Percentiles rank a stretch among this genome's conserved stretches.
These are phyloP conservation scores for Flagelloscypha sp. DNA, from an alignment of 768 basidiomycete species.

Conservation along the genomic window DNA sequence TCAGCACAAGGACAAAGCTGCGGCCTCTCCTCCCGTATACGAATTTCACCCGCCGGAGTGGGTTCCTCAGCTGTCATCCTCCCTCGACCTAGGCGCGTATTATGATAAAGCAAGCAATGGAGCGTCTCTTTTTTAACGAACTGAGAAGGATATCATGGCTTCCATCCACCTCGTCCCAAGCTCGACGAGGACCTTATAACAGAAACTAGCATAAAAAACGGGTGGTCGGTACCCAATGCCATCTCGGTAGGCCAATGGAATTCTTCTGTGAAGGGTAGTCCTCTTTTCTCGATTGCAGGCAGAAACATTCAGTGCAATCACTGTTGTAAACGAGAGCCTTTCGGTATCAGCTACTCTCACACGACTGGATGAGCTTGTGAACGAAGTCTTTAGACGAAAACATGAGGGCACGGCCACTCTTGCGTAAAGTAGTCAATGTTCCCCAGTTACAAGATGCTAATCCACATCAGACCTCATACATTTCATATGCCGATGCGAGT, in stretches of 20 bases:
- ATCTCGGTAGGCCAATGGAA: constrained; percentile 43
- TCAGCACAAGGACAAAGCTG: too few relatives aligned
- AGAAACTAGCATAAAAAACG: constrained; percentile 55
- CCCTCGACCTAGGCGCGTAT: constrained; percentile 60
- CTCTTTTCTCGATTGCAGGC: constrained; percentile 29
- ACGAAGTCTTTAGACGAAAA: constrained; percentile 61
- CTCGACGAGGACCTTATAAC: constrained; percentile 73
- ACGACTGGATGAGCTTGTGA: constrained; percentile 68
- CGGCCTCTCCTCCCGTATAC: constrained; percentile 45
- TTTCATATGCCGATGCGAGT: constrained; percentile 81
- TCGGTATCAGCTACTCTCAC: constrained; percentile 42
- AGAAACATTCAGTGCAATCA: constrained; percentile 54
- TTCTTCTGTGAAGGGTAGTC: background rate
- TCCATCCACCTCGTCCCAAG: constrained; percentile 63
- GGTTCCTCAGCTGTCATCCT: constrained; percentile 58
- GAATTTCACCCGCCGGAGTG: constrained; percentile 64
- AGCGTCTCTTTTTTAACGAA: background rate
- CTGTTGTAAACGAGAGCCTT: constrained; percentile 41
- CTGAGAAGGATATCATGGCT: constrained; percentile 61
- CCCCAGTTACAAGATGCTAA: constrained; percentile 1
- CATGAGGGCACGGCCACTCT: constrained; percentile 47
- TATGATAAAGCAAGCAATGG: background rate
- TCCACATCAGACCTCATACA: constrained; percentile 41
- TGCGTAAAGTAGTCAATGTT: constrained; percentile 41
- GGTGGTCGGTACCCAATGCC: constrained; percentile 43